A percentile compares a stretch with the other conserved stretches of the same genome.
phyloP scores from a whole-genome alignment of 2,329 filamentous ascomycete genomes.

The Aureobasidium sp. region DNA sequence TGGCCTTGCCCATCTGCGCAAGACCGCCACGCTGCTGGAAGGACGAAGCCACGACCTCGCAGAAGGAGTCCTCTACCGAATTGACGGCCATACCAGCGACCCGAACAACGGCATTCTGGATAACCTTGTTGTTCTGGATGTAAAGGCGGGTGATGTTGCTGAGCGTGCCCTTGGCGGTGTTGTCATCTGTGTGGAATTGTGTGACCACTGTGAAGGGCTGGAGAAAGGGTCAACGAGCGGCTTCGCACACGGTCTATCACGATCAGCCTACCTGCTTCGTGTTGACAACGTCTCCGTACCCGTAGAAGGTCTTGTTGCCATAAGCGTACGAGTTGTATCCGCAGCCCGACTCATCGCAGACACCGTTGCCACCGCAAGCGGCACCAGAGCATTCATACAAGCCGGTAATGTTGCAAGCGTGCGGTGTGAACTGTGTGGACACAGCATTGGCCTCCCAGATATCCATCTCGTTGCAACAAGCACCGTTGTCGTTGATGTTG shows the following conservation, averaged over 20 bases:
- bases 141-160: constrained; percentile 57
- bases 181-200: constrained; percentile 50
- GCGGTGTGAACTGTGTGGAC: constrained; percentile 56
- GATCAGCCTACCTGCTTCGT: constrained; percentile 31
- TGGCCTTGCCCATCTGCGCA: constrained; percentile 45
- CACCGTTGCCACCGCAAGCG: constrained; percentile 51
- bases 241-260: not conserved
- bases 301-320: constrained; percentile 57
- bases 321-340: constrained; percentile 62
- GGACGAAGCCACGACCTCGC: constrained; percentile 33
- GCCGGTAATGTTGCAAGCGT: constrained; percentile 48
- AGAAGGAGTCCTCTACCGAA: constrained; percentile 50
- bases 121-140: constrained; percentile 52
- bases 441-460: constrained; percentile 62
- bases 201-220: constrained; percentile 44
- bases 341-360: constrained; percentile 62
- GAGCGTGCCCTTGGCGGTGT: constrained; percentile 45
- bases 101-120: constrained; percentile 45
- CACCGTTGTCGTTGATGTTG: constrained; percentile 46
- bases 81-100: constrained; percentile 40
- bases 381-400: constrained; percentile 42
- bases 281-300: constrained; percentile 49
- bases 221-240: not conserved
- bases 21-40: constrained; percentile 50
- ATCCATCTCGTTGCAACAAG: constrained; percentile 62